Conservation (phyloP, 2,329 filamentous ascomycete genomes). For the Penicillium glabrum region DNA sequence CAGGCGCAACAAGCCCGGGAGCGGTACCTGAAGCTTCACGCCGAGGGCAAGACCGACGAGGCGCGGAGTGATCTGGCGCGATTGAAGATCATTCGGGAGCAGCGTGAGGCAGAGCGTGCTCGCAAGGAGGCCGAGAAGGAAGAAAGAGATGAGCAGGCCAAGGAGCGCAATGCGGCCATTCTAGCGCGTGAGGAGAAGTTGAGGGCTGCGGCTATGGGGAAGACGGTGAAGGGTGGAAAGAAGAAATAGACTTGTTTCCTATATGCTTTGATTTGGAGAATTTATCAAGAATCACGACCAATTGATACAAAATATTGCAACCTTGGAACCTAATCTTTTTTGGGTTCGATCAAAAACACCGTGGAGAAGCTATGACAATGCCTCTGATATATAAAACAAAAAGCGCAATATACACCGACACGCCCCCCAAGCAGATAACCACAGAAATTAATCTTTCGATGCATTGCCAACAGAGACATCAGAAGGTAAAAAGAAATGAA, state of each 20-base stretch:
- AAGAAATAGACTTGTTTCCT: conserved; percentile 23
- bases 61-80: conserved; percentile 86
- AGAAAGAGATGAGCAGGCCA: conserved; percentile 44
- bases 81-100: conserved; percentile 77
- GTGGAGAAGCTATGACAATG: background rate
- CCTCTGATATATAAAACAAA: conserved; percentile 11
- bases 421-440: conserved; percentile 13
- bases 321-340: background rate
- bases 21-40: conserved; percentile 86
- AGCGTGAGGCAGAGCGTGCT: conserved; percentile 78
- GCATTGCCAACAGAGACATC: conserved; percentile 12
- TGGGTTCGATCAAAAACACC: background rate
- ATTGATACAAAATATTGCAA: background rate
- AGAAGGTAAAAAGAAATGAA: conserved; percentile 2
- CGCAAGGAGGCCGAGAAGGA: conserved; percentile 75
- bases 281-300: background rate
- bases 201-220: conserved; percentile 40
- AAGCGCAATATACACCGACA: conserved; percentile 28
- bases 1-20: conserved; percentile 88
- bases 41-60: conserved; percentile 95
- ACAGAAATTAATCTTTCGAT: conserved; percentile 14
- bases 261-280: background rate
- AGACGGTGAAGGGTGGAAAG: conserved; percentile 31
- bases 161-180: conserved; percentile 33
- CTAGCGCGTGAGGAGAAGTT: conserved; percentile 42